Conservation (phyloP, 2,329 filamentous ascomycete species). For the Purpureocillium takamizusanense region DNA sequence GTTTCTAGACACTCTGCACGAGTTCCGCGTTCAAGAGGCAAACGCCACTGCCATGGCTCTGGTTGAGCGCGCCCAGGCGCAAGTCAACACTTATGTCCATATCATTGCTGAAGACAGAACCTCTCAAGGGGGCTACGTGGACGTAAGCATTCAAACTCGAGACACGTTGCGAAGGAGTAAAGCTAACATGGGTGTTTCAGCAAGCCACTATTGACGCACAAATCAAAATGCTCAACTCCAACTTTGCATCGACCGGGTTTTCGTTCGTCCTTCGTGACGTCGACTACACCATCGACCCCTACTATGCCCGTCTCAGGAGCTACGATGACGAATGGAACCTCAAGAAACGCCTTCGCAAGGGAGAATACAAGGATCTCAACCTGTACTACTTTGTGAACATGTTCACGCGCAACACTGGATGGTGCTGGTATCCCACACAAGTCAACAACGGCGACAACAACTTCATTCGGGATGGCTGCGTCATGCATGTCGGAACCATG, state of each 20-base stretch:
- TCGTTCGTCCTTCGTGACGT: slow-evolving; percentile 1
- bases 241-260: background rate
- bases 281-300: background rate
- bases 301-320: background rate
- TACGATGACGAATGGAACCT: background rate
- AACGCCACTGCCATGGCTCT: background rate
- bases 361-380: slow-evolving; percentile 29
- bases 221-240: slow-evolving; percentile 2
- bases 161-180: background rate
- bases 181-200: background rate
- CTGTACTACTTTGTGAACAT: slow-evolving; percentile 19
- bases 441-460: slow-evolving; percentile 5
- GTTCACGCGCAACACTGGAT: slow-evolving; percentile 19
- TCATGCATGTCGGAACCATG: slow-evolving; percentile 24
- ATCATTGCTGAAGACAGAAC: background rate
- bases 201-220: background rate
- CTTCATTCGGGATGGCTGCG: slow-evolving; percentile 30
- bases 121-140: background rate
- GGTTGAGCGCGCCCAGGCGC: background rate
- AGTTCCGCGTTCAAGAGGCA: background rate
- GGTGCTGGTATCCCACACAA: slow-evolving; percentile 33
- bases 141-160: background rate
- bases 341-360: slow-evolving; percentile 34
- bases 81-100: slow-evolving; percentile 1
- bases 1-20: background rate